Evolutionary conservation across 352 stramenopile genomes (phyloP).

Genomic region (Plasmopara viticola): DNA sequence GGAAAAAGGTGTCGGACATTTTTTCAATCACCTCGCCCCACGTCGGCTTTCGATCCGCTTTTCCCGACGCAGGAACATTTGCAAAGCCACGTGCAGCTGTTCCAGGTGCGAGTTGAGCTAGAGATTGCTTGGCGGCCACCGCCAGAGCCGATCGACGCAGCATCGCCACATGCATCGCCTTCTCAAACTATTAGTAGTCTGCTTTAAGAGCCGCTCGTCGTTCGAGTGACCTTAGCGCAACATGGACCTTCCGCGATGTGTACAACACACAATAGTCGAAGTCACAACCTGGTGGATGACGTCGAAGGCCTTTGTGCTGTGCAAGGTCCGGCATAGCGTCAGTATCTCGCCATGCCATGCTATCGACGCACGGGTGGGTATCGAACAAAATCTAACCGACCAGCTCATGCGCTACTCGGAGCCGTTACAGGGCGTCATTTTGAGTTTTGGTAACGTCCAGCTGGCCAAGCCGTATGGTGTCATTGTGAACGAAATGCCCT

Average conservation of each 20-base stretch:
- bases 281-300: no score
- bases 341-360: conserved; percentile 73
- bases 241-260: no score
- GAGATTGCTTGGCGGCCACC: conserved; percentile 26
- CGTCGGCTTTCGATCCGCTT: conserved; percentile 49
- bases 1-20: conserved; percentile 78
- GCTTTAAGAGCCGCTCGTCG: conserved; percentile 8
- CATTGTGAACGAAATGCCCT: conserved; percentile 84
- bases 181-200: conserved; percentile 12
- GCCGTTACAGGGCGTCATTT: conserved; percentile 55
- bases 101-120: conserved; percentile 11
- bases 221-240: neutral
- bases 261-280: no score
- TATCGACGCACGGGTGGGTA: conserved; percentile 51
- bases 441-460: conserved; percentile 65
- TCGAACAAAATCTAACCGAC: conserved; percentile 67
- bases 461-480: conserved; percentile 45
- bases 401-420: conserved; percentile 83
- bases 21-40: conserved; percentile 75
- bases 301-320: conserved; percentile 46
- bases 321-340: conserved; percentile 60
- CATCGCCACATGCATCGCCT: conserved; percentile 41
- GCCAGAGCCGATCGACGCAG: conserved; percentile 53
- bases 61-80: conserved; percentile 18
- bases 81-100: conserved; percentile 26